phyloP scores from a whole-genome alignment of 2,329 filamentous ascomycete species.

The Phialemoniopsis sp. region DNA sequence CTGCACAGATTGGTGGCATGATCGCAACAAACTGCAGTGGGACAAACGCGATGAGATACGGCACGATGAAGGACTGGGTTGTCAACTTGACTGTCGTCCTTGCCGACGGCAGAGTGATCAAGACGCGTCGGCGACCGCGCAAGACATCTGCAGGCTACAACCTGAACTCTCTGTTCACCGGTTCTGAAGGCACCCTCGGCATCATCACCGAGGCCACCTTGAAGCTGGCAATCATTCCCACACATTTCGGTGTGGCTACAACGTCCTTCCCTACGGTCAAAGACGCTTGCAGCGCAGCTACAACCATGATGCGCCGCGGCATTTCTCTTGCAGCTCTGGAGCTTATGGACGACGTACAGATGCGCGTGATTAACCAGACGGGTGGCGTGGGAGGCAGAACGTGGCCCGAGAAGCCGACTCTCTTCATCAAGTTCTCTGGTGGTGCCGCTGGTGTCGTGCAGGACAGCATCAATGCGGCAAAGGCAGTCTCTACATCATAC shows the following conservation, averaged over 20 bases:
- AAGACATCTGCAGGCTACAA: slow-evolving; percentile 73
- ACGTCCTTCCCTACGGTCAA: slow-evolving; percentile 56
- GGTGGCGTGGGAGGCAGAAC: slow-evolving; percentile 53
- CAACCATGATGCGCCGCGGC: slow-evolving; percentile 57
- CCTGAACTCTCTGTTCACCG: slow-evolving; percentile 63
- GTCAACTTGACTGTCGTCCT: slow-evolving; percentile 54
- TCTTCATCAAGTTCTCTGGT: slow-evolving; percentile 74
- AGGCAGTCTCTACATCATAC: slow-evolving; percentile 44
- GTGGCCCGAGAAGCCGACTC: slow-evolving; percentile 67
- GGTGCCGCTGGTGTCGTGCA: slow-evolving; percentile 56
- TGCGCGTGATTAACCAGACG: slow-evolving; percentile 61
- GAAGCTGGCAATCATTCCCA: slow-evolving; percentile 61
- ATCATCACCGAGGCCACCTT: slow-evolving; percentile 31
- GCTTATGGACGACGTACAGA: slow-evolving; percentile 60
- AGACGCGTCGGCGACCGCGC: slow-evolving; percentile 61
- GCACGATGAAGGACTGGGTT: slow-evolving; percentile 75
- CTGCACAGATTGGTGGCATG: slow-evolving; percentile 54
- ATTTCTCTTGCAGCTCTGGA: slow-evolving; percentile 64
- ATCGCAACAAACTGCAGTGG: slow-evolving; percentile 62
- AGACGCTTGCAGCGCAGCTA: slow-evolving; percentile 60
- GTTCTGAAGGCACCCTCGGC: slow-evolving; percentile 67
- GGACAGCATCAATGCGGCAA: slow-evolving; percentile 52
- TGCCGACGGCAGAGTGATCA: slow-evolving; percentile 52
- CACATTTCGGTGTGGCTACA: slow-evolving; percentile 61
- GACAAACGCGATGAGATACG: slow-evolving; percentile 60